Evolutionary conservation across 2,329 filamentous ascomycete species (phyloP).

Genomic region (Penicillium sp.): DNA sequence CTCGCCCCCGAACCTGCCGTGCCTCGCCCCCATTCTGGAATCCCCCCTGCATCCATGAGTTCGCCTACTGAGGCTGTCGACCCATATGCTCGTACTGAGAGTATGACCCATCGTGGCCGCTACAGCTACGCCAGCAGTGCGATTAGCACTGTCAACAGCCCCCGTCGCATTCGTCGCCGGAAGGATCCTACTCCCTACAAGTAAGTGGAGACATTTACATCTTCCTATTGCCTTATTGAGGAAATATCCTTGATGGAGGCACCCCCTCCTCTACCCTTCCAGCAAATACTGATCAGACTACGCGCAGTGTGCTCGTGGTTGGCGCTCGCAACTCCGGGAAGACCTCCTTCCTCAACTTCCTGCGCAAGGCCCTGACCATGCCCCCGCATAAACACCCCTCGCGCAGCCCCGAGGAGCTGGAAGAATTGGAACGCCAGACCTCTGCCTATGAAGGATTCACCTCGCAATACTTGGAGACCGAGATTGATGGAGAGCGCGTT

Average conservation of each 20-base stretch:
- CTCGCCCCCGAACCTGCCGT: constrained; percentile 60
- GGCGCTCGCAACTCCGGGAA: constrained; percentile 89
- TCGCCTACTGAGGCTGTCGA: constrained; percentile 60
- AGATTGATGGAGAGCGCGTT: constrained; percentile 89
- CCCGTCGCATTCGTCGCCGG: constrained; percentile 86
- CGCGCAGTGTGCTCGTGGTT: constrained; percentile 79
- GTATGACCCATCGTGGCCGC: constrained; percentile 94
- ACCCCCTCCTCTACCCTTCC: background rate
- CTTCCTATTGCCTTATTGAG: background rate
- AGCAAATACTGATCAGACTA: background rate
- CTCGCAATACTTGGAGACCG: constrained; percentile 89
- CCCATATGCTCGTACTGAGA: constrained; percentile 82
- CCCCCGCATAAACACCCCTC: constrained; percentile 75
- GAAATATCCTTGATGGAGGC: too few relatives aligned
- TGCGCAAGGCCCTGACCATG: constrained; percentile 82
- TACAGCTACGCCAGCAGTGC: constrained; percentile 96
- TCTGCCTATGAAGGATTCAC: constrained; percentile 72
- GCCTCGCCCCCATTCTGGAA: constrained; percentile 34
- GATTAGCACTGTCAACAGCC: constrained; percentile 89
- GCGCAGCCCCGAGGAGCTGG: constrained; percentile 64
- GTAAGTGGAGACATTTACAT: constrained; percentile 63
- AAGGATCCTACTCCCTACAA: constrained; percentile 99
- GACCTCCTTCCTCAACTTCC: constrained; percentile 94
- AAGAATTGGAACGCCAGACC: constrained; percentile 59
- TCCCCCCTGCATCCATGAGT: constrained; percentile 34